Evolutionary conservation across 2,329 filamentous ascomycete genomes (phyloP).

Genomic region (Rhynchosporium agropyri): DNA sequence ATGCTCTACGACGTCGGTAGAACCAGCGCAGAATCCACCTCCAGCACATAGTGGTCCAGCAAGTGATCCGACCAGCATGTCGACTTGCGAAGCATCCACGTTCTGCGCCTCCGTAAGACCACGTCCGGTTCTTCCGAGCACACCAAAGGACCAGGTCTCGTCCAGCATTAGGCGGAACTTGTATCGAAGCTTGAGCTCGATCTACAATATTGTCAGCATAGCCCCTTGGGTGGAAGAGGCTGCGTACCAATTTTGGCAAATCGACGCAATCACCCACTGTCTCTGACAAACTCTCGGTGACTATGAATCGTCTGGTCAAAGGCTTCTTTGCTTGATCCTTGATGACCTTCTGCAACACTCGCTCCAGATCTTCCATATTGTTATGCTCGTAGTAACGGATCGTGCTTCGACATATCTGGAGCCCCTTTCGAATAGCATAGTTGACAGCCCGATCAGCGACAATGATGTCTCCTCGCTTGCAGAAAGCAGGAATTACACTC

Average conservation of each 20-base stretch:
- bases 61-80: conserved; percentile 96
- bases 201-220: conserved; percentile 47
- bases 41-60: conserved; percentile 88
- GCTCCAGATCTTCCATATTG: conserved; percentile 90
- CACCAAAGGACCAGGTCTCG: conserved; percentile 96
- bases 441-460: conserved; percentile 93
- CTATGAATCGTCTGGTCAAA: conserved; percentile 89
- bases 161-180: conserved; percentile 98
- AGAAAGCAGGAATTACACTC: conserved; percentile 96
- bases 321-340: conserved; percentile 84
- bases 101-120: conserved; percentile 96
- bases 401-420: conserved; percentile 89
- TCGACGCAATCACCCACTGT: conserved; percentile 83
- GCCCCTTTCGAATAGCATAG: conserved; percentile 89
- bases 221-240: not conserved
- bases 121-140: conserved; percentile 86
- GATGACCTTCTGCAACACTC: conserved; percentile 79
- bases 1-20: conserved; percentile 89
- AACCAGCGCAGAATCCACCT: conserved; percentile 93
- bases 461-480: conserved; percentile 95
- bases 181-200: conserved; percentile 93
- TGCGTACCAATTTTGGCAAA: conserved; percentile 75
- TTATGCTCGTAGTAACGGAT: conserved; percentile 96
- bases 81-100: conserved; percentile 87
- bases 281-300: conserved; percentile 94